Conservation (phyloP, 495 filamentous ascomycete genomes). For the Aspergillus sclerotioniger region DNA sequence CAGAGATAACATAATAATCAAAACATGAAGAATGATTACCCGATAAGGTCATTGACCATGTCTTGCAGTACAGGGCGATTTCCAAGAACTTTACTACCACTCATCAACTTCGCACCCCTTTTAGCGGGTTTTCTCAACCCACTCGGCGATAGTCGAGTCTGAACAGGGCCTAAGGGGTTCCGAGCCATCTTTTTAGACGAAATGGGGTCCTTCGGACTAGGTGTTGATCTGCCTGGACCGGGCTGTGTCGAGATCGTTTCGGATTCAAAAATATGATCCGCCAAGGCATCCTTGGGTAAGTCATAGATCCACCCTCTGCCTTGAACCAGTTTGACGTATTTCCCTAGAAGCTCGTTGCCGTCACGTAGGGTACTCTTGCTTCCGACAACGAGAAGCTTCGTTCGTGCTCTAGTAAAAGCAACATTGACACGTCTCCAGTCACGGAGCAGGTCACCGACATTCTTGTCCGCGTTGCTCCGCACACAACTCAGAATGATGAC, state of each 20-base stretch:
- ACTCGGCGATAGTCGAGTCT: conserved; percentile 22
- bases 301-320: conserved; percentile 72
- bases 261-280: conserved; percentile 65
- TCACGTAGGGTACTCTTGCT: conserved; percentile 68
- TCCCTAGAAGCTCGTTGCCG: conserved; percentile 71
- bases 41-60: conserved; percentile 51
- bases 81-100: conserved; percentile 33
- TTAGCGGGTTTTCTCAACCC: conserved; percentile 37
- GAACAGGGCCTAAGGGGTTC: conserved; percentile 39
- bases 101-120: conserved; percentile 36
- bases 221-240: conserved; percentile 11
- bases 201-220: conserved; percentile 21
- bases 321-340: conserved; percentile 76
- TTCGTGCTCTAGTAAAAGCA: conserved; percentile 86
- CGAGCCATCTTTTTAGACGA: conserved; percentile 21
- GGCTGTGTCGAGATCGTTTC: conserved; percentile 20
- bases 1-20: conserved; percentile 10
- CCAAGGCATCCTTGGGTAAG: conserved; percentile 57
- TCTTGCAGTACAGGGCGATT: conserved; percentile 53
- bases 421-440: conserved; percentile 96
- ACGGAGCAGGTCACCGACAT: conserved; percentile 82
- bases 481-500: conserved; percentile 83
- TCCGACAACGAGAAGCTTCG: conserved; percentile 84
- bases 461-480: conserved; percentile 73
- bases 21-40: conserved; percentile 24